Evolutionary conservation across 192 early-diverging fungal genomes (phyloP).

Genomic region (Martensiomyces pterosporus): DNA sequence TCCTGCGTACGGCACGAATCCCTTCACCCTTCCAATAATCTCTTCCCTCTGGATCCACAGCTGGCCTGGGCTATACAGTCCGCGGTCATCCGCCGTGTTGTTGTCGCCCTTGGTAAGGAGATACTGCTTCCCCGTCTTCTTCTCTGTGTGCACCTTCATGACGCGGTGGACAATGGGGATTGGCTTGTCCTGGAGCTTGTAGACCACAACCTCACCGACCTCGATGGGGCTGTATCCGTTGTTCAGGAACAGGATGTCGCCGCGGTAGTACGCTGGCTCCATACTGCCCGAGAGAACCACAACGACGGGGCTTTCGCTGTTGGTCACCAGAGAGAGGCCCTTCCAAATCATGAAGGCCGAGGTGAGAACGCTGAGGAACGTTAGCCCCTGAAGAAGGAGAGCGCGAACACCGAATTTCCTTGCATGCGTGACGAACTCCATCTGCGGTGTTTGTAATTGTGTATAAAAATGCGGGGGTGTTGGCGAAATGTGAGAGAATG

Average conservation of each 20-base stretch:
- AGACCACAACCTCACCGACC: slow-evolving; percentile 93
- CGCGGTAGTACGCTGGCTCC: slow-evolving; percentile 94
- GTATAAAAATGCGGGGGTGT: not conserved
- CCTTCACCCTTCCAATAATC: slow-evolving; percentile 85
- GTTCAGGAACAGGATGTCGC: slow-evolving; percentile 87
- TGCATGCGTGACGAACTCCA: slow-evolving; percentile 41
- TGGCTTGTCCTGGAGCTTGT: slow-evolving; percentile 79
- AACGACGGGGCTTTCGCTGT: slow-evolving; percentile 94
- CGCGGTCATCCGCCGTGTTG: slow-evolving; percentile 88
- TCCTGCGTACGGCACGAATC: slow-evolving; percentile 88
- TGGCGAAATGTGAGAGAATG: not conserved
- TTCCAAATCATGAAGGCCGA: slow-evolving; percentile 99
- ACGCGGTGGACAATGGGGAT: slow-evolving; percentile 98
- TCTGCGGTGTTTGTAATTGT: slow-evolving; percentile 8
- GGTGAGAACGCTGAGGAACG: slow-evolving; percentile 82
- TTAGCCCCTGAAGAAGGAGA: slow-evolving; percentile 70
- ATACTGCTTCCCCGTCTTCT: slow-evolving; percentile 71
- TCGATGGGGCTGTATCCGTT: slow-evolving; percentile 65
- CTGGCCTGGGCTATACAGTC: slow-evolving; percentile 76
- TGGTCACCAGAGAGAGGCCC: slow-evolving; percentile 75
- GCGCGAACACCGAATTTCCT: slow-evolving; percentile 40
- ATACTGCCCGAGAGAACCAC: slow-evolving; percentile 96
- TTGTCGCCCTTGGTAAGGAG: slow-evolving; percentile 97
- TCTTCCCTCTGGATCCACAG: slow-evolving; percentile 90
- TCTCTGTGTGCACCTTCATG: slow-evolving; percentile 82